Base-by-base conservation (phyloP, 75 land plant species). In the Sequoiadendron giganteum region DNA sequence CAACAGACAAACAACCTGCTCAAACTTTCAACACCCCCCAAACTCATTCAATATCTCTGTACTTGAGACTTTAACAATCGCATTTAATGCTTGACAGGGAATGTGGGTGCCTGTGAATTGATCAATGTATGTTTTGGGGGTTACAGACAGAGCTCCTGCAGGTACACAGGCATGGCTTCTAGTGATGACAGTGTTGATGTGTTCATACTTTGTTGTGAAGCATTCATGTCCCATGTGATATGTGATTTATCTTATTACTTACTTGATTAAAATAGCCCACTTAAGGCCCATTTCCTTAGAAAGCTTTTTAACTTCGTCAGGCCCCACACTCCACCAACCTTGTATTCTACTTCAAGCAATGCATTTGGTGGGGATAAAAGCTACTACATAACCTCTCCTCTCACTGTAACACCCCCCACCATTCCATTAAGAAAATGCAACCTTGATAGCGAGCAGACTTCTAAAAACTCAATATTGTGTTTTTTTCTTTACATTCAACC, bases 251-350 rank as follows among this genome's bases (percentile, higher is more conserved):
- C 77, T 34, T 75, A 34, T 75, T 75, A 7, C 34, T 75, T 75
- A 75, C 77, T 34, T 75, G 34, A 75, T 75, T 75, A 75, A 75
- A 75, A 75, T 75, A 75, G 77, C 77, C 77, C 77, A 75, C 38
- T 75, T 72, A 25, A 65, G 70, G 70, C 70, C 70, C 70, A 25
- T 65, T 25, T 65, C n/a, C 28, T 25, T 28, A 25, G 70, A 25
- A 36, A 75, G 16, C 77, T 75, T 75, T 75, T 75, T 34, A 3
- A 2, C 77, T 14, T 75, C 11, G 77, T 75, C 16, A 75, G 77
- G 38, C 38, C 77, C 77, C 77, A 75, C 77, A 13, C 30, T 30
- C 25, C 34, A 75, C 32, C 34, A 32, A 30, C 77, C 77, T 75
- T 75, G 38, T 34, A 75, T 75, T 75, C 16, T 75, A 75, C 32